Evolutionary conservation across 1,284 basidiomycete species (phyloP).

Genomic region (Sanguinoderma infundibulare): DNA sequence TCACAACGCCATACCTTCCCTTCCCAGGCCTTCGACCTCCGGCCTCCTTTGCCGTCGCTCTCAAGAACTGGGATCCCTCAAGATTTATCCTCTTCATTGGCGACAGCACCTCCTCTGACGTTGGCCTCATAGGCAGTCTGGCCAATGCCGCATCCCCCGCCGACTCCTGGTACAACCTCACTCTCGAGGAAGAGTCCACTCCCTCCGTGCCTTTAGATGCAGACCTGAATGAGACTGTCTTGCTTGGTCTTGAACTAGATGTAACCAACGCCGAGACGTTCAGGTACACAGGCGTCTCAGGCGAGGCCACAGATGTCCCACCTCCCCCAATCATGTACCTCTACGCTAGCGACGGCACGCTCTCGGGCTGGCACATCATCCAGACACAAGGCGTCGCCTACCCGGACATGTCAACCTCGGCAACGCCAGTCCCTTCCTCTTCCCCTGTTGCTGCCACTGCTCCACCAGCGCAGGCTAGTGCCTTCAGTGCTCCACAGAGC

Average conservation of each 20-base stretch:
- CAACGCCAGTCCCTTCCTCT: slow-evolving; percentile 22
- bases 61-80: slow-evolving; percentile 70
- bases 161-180: slow-evolving; percentile 71
- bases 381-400: slow-evolving; percentile 58
- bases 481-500: slow-evolving; percentile 1
- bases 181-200: slow-evolving; percentile 76
- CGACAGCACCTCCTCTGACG: slow-evolving; percentile 75
- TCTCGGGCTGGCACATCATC: slow-evolving; percentile 78
- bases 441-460: slow-evolving; percentile 2
- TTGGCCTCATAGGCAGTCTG: slow-evolving; percentile 68
- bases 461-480: background rate
- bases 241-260: slow-evolving; percentile 74
- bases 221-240: slow-evolving; percentile 72
- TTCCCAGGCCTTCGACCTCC: slow-evolving; percentile 56
- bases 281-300: slow-evolving; percentile 45
- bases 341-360: slow-evolving; percentile 81
- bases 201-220: slow-evolving; percentile 73
- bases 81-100: slow-evolving; percentile 71
- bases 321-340: slow-evolving; percentile 75
- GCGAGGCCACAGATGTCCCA: slow-evolving; percentile 52
- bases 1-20: slow-evolving; percentile 58
- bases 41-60: slow-evolving; percentile 55
- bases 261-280: slow-evolving; percentile 57
- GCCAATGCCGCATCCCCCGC: slow-evolving; percentile 32
- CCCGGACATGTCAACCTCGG: slow-evolving; percentile 51